A percentile compares a stretch with the other conserved stretches of the same genome.
Conservation (phyloP, 495 filamentous ascomycete genomes). For the Sabuloglossum arenarium region DNA sequence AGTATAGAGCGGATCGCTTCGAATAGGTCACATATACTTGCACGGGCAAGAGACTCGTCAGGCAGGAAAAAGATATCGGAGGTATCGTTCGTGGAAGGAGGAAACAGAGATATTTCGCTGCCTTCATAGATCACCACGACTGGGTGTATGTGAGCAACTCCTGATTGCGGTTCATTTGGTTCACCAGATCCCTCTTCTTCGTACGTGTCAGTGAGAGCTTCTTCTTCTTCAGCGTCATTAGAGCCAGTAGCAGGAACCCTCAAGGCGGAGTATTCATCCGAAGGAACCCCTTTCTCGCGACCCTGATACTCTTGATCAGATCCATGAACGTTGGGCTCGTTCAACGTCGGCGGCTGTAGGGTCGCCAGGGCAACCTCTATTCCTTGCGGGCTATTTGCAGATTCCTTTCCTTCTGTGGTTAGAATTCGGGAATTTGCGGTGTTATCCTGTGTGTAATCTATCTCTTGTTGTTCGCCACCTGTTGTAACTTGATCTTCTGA, state of each 20-base stretch:
- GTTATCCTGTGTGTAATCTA: not conserved
- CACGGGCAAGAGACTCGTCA: conserved; percentile 37
- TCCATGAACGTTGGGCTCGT: not conserved
- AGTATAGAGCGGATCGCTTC: conserved; percentile 44
- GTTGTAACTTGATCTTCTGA: not conserved
- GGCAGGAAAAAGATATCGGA: conserved; percentile 54
- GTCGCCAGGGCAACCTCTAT: not conserved
- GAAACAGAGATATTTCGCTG: conserved; percentile 50
- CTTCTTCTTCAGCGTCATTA: not conserved
- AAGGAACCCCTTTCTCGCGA: not conserved
- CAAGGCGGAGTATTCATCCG: not conserved
- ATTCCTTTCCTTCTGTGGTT: not conserved
- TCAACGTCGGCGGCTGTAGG: not conserved
- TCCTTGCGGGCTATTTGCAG: not conserved
- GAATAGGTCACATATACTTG: conserved; percentile 38
- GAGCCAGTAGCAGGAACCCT: not conserved
- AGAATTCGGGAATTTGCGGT: not conserved
- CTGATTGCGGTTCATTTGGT: not conserved
- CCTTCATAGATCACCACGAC: conserved; percentile 45
- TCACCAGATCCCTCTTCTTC: not conserved
- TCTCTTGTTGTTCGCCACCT: not conserved
- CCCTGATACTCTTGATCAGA: not conserved
- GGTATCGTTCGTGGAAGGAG: conserved; percentile 38
- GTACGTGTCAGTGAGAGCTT: not conserved
- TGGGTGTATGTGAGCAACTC: conserved; percentile 19